These are phyloP conservation scores for Periglandula ipomoeae DNA, from an alignment of 2,329 filamentous ascomycete species.

Conservation along the genomic window DNA sequence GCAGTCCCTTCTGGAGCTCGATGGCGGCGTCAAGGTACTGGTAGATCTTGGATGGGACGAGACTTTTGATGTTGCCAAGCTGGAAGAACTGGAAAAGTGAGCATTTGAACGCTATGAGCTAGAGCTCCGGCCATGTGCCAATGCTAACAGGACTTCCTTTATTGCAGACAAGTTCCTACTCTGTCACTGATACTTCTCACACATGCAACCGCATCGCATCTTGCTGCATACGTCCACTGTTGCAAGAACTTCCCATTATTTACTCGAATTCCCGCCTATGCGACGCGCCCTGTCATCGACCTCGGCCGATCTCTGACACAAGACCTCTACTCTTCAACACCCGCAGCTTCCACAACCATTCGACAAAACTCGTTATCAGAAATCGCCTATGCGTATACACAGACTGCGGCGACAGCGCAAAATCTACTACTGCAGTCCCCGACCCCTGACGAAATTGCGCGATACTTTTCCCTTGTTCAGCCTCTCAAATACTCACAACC, in stretches of 20 bases:
- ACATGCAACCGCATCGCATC: constrained; percentile 82
- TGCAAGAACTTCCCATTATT: constrained; percentile 95
- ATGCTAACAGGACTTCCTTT: constrained; percentile 14
- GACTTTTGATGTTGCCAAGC: constrained; percentile 70
- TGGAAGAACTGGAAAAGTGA: constrained; percentile 85
- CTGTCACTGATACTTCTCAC: constrained; percentile 91
- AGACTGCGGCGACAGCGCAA: constrained; percentile 37
- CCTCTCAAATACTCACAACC: constrained; percentile 95
- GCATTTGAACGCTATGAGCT: constrained; percentile 14
- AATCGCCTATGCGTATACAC: constrained; percentile 42
- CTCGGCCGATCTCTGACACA: constrained; percentile 84
- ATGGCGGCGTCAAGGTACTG: constrained; percentile 91
- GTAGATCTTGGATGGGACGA: constrained; percentile 97
- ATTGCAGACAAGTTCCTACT: constrained; percentile 72
- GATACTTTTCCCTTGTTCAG: constrained; percentile 84
- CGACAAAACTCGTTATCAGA: constrained; percentile 64
- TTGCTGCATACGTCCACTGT: constrained; percentile 90
- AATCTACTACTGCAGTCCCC: constrained; percentile 61
- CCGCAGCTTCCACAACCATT: constrained; percentile 78
- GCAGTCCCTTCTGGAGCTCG: constrained; percentile 92
- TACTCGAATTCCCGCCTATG: constrained; percentile 86
- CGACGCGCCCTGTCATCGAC: constrained; percentile 86
- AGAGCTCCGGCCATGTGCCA: neutral
- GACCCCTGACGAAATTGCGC: constrained; percentile 77
- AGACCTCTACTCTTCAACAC: constrained; percentile 85